A percentile compares a stretch with the other conserved stretches of the same genome.
Conservation (phyloP, 768 basidiomycete genomes). For the Lentinula sp. region DNA sequence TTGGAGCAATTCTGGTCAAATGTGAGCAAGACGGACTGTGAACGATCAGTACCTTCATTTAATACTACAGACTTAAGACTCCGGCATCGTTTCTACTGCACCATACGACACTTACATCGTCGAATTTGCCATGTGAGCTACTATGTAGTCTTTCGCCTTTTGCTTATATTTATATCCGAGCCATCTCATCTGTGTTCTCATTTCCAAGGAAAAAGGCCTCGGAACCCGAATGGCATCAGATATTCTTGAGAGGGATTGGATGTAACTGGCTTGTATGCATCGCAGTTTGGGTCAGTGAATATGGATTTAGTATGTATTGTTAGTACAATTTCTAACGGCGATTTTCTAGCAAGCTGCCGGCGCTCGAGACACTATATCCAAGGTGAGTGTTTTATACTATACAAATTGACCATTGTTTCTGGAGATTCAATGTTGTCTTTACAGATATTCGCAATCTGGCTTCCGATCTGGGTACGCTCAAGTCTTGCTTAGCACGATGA, state of each 20-base stretch:
- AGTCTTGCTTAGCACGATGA: background rate
- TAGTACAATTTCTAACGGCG: background rate
- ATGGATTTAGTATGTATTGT: background rate
- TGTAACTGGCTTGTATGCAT: slow-evolving; percentile 76
- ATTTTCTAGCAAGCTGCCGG: slow-evolving; percentile 57
- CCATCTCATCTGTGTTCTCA: too few relatives aligned
- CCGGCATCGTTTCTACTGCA: slow-evolving; percentile 49
- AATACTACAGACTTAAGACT: slow-evolving; percentile 33
- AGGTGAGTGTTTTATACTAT: slow-evolving; percentile 31
- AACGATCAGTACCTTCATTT: background rate
- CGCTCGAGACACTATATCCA: slow-evolving; percentile 63
- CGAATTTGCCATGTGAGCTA: slow-evolving; percentile 52
- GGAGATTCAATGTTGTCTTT: background rate
- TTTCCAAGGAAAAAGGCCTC: slow-evolving; percentile 49
- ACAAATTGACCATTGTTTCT: background rate
- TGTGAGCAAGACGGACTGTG: slow-evolving; percentile 33
- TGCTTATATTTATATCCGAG: background rate
- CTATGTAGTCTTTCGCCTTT: too few relatives aligned
- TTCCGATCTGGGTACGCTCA: slow-evolving; percentile 65
- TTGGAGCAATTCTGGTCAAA: slow-evolving; percentile 58
- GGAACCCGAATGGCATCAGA: slow-evolving; percentile 65
- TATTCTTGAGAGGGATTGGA: slow-evolving; percentile 67
- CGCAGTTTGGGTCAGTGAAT: slow-evolving; percentile 58
- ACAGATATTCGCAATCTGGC: slow-evolving; percentile 59
- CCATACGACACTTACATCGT: slow-evolving; percentile 54